Base-by-base conservation (phyloP, 495 filamentous ascomycete species). In the Parmelia sp. region DNA sequence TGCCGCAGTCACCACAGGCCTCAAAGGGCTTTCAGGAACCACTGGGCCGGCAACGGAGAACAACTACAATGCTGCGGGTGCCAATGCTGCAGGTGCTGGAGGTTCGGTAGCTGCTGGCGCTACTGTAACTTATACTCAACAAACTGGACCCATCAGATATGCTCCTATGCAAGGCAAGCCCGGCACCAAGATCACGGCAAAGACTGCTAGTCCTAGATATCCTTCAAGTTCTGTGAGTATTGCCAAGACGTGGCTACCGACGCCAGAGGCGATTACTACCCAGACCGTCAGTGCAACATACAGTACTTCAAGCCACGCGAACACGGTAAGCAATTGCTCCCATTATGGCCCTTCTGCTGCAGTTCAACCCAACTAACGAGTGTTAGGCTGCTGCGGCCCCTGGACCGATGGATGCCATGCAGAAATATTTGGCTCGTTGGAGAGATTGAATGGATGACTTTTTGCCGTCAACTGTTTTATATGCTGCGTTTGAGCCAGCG, bases 161-260 rank as follows among this genome's bases (percentile, higher is more conserved):
- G 89, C 89, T 33, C 88, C 88, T 1, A 88, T 90, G 87, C 86
- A 88, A 62, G 82, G 80, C 58, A 77, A 83, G 42, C 87, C 89
- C 19, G 81, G 80, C 15, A 86, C 81, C 23, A 84, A 83, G 55
- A 90, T 91, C 61, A 85, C 83, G 25, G 80, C 79, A 19, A 79
- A 83, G 63, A 77, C 75, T 3, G 71, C 75, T 8, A 82, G 74
- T 25, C 83, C 85, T 31, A 76, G 84, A 62, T 86, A 81, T 68
- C 86, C 88, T 29, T 86, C 87, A 5, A 88, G 83, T 60, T 74
- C 79, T 8, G 85, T 85, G 51, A 72, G 71, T 0, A 78, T 89
- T 57, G 88, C 85, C 14, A 83, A 73, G 27, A 82, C 83, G 2
- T 84, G 76, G 64, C 71, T 90, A 62, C 76, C 81, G 33, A 74